Conservation (phyloP, 73 alveolate genomes). For the Loxodes magnus region DNA sequence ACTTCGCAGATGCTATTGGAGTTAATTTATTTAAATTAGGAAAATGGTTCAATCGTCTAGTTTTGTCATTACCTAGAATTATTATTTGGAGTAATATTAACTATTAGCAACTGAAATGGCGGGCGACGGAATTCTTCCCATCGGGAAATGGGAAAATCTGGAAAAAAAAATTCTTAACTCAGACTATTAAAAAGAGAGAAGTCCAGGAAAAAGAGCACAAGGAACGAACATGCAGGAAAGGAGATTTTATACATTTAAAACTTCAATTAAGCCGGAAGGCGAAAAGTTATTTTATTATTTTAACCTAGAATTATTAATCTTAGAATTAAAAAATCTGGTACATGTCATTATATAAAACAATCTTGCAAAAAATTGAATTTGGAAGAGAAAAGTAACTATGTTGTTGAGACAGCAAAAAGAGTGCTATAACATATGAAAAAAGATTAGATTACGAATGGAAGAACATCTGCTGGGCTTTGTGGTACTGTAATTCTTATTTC, state of each 20-base stretch:
- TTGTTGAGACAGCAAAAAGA: conserved; percentile 77
- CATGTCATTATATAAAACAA: conserved; percentile 76
- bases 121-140: too few species aligned
- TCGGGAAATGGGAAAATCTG: too few species aligned
- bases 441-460: conserved; percentile 93
- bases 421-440: conserved; percentile 79
- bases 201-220: too few species aligned
- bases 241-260: too few species aligned
- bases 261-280: too few species aligned
- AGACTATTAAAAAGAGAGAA: too few species aligned
- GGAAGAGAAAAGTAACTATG: conserved; percentile 58
- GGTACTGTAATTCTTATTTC: conserved; percentile 97
- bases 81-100: too few species aligned
- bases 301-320: conserved; percentile 13
- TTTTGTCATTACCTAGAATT: conserved; percentile 44
- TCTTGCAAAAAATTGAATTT: conserved; percentile 66
- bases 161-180: too few species aligned
- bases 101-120: too few species aligned
- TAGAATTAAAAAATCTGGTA: conserved; percentile 59
- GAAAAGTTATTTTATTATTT: too few species aligned
- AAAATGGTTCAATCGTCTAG: conserved; percentile 60
- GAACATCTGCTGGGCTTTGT: conserved; percentile 94
- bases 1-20: conserved; percentile 79
- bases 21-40: conserved; percentile 74
- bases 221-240: too few species aligned